Evolutionary conservation across 2,329 filamentous ascomycete genomes (phyloP).

Genomic region (Diaporthe sp.): DNA sequence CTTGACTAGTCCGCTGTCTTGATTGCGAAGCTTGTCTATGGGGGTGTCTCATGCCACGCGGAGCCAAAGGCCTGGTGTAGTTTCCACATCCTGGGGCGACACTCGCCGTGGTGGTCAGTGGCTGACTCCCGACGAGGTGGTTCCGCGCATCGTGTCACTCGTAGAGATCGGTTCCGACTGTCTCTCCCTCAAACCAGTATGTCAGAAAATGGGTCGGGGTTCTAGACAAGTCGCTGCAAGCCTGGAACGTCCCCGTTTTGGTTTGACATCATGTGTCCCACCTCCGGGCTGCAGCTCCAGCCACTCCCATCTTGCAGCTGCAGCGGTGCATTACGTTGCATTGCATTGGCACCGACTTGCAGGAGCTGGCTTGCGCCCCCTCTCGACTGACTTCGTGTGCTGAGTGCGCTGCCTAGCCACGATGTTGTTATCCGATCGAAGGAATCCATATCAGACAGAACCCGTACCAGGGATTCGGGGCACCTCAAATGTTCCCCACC

Average conservation of each 20-base stretch:
- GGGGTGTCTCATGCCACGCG: slow-evolving; percentile 10
- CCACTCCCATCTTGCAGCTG: slow-evolving; percentile 30
- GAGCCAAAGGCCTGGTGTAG: background rate
- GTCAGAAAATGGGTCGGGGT: slow-evolving; percentile 29
- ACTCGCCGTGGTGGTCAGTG: background rate
- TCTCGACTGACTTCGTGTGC: background rate
- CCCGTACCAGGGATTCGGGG: background rate
- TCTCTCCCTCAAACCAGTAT: slow-evolving; percentile 3
- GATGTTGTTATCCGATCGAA: slow-evolving; percentile 1
- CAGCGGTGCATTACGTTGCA: slow-evolving; percentile 31
- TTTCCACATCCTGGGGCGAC: background rate
- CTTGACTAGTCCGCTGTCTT: background rate
- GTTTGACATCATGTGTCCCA: slow-evolving; percentile 32
- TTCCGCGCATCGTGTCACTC: slow-evolving; percentile 6
- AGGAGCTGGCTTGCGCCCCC: background rate
- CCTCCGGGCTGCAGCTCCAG: slow-evolving; percentile 9
- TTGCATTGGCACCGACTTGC: slow-evolving; percentile 14
- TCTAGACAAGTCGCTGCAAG: slow-evolving; percentile 23
- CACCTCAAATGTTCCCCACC: slow-evolving; percentile 28
- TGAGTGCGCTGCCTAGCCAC: background rate
- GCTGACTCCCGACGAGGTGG: slow-evolving; percentile 2
- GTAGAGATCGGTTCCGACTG: slow-evolving; percentile 4
- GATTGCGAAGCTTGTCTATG: background rate
- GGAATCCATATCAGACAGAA: slow-evolving; percentile 8
- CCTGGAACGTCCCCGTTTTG: background rate